phyloP scores from a whole-genome alignment of 768 basidiomycete genomes.

The Xanthoconium stramineum region DNA sequence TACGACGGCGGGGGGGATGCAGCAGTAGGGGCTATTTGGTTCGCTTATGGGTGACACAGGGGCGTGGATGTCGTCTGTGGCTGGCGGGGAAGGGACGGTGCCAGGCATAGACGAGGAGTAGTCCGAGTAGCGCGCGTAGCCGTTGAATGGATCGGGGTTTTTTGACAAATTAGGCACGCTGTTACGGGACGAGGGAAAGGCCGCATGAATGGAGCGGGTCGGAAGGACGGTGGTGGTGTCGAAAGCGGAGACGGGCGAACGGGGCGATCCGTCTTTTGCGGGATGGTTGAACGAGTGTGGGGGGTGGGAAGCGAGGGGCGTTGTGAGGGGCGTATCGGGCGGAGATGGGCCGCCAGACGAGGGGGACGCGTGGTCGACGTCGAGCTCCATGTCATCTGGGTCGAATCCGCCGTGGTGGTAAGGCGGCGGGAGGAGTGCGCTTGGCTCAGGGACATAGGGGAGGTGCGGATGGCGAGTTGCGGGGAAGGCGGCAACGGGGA shows the following conservation, averaged over 20 bases:
- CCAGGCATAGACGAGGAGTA: slow-evolving; percentile 64
- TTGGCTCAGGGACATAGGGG: slow-evolving; percentile 26
- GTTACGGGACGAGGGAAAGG: slow-evolving; percentile 30
- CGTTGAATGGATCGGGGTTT: slow-evolving; percentile 58
- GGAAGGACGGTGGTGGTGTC: slow-evolving; percentile 54
- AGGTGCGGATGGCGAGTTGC: slow-evolving; percentile 30
- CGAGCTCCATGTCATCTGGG: slow-evolving; percentile 81
- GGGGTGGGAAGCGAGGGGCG: slow-evolving; percentile 37
- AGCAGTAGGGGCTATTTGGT: slow-evolving; percentile 37
- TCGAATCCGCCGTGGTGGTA: slow-evolving; percentile 51
- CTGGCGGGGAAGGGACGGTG: slow-evolving; percentile 38
- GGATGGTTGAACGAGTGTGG: slow-evolving; percentile 32
- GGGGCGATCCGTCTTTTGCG: slow-evolving; percentile 26
- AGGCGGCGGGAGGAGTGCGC: slow-evolving; percentile 26
- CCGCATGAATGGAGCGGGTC: slow-evolving; percentile 37
- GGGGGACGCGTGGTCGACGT: slow-evolving; percentile 56
- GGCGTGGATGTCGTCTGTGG: slow-evolving; percentile 28
- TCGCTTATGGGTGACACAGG: slow-evolving; percentile 30
- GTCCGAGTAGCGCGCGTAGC: slow-evolving; percentile 65
- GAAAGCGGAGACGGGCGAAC: slow-evolving; percentile 44
- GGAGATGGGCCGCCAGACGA: slow-evolving; percentile 40
- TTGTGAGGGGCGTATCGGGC: slow-evolving; percentile 44
- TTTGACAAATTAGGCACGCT: slow-evolving; percentile 29
- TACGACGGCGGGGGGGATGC: slow-evolving; percentile 65
- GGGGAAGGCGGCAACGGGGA: slow-evolving; percentile 31